Base-by-base conservation (phyloP, 2,329 filamentous ascomycete genomes). In the Paraphoma sp. region DNA sequence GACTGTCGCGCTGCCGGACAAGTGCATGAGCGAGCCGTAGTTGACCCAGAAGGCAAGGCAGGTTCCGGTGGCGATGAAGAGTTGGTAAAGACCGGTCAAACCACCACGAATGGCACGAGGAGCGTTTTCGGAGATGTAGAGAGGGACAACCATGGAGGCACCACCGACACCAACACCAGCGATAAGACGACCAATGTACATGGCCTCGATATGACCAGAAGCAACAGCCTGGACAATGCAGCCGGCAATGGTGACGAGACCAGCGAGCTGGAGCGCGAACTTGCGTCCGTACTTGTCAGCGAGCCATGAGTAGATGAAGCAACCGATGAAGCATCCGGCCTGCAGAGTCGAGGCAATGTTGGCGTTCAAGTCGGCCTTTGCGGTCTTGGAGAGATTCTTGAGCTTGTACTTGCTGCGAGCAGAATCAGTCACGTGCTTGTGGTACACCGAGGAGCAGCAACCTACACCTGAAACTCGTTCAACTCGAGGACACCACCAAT, bases 331-430 rank as follows among this genome's bases (percentile, higher is more conserved):
- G 59, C 86, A 89, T 48, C 88, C 88, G 42, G 84, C 87, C 75
- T 91, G 88, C 9, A 91, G 82, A 0, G 86, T 88, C n/a, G 87
- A 89, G 29, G 90, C 89, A 55, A 91, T 87, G 69, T 89, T 90
- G 61, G 88, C 86, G 45, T 83, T 83, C 46, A 89, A 78, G 62
- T 87, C 82, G 30, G 84, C 83, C 38, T 77, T 73, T 4, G 75
- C 81, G 2, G 79, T 73, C 30, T 74, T 69, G 48, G 75, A 72
- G 28, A 78, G 68, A 23, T 72, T 67, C 1, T 78, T 70, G 6
- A 88, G 76, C 1, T 81, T 79, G 61, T 86, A 89, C 64, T 84
- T 83, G 0, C 83, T 85, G 49, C 49, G 23, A 5, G 29, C 36
- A 47, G 29, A 38, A 52, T 11, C 4, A n/a, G 11, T 16, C 16